phyloP scores from a whole-genome alignment of 2,329 filamentous ascomycete species.

The Paecilomyces fulvus region DNA sequence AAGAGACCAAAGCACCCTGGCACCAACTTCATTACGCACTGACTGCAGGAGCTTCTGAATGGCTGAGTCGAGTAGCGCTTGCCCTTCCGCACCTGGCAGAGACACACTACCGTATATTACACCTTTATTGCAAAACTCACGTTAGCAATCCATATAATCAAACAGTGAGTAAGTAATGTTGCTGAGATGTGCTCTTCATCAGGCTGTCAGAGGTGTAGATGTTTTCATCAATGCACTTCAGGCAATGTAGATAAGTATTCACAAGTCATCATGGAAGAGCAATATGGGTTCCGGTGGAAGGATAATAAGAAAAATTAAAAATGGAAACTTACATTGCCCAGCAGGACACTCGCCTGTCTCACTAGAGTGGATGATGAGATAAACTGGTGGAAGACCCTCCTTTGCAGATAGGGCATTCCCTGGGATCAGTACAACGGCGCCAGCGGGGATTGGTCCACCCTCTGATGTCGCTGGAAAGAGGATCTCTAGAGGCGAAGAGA shows the following conservation, averaged over 20 bases:
- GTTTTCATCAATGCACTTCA: constrained; percentile 83
- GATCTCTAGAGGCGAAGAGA: constrained; percentile 55
- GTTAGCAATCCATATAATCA: constrained; percentile 25
- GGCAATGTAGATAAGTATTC: constrained; percentile 99
- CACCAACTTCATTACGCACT: constrained; percentile 20
- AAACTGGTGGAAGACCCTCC: constrained; percentile 40
- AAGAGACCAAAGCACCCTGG: constrained; percentile 44
- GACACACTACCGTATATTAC: constrained; percentile 49
- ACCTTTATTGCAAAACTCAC: constrained; percentile 33
- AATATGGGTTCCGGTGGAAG: constrained; percentile 3
- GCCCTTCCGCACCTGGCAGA: constrained; percentile 24
- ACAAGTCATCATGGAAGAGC: constrained; percentile 70
- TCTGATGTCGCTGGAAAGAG: constrained; percentile 67
- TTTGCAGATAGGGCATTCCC: constrained; percentile 20
- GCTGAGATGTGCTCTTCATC: constrained; percentile 46
- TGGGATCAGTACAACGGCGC: constrained; percentile 42
- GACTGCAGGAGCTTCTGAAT: constrained; percentile 35
- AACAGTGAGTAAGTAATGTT: constrained; percentile 9
- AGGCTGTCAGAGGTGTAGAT: constrained; percentile 75
- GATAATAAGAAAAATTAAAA: constrained; percentile 7
- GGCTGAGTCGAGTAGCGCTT: constrained; percentile 32
- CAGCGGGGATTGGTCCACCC: constrained; percentile 66
- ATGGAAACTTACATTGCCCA: constrained; percentile 71
- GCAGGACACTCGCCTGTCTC: constrained; percentile 86
- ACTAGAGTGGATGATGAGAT: constrained; percentile 68